Conservation (phyloP, 2,329 filamentous ascomycete genomes). For the Dactylellina parvicollis region DNA sequence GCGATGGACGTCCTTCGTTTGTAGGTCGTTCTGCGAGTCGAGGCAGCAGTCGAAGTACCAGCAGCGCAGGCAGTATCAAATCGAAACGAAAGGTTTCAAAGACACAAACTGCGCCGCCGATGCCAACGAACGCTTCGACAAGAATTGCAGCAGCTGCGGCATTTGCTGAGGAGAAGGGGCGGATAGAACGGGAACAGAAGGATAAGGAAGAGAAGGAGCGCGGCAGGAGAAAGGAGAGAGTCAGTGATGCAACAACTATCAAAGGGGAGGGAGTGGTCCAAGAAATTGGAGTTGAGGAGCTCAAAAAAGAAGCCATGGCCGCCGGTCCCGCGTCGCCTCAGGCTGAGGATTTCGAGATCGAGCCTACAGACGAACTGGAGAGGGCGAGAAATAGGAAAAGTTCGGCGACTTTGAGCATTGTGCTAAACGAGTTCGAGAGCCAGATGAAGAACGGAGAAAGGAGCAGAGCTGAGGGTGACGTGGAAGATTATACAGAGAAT, state of each 20-base stretch:
- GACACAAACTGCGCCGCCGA: slow-evolving; percentile 33
- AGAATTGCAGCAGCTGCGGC: slow-evolving; percentile 45
- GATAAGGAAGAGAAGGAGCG: slow-evolving; percentile 22
- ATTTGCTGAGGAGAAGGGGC: slow-evolving; percentile 47
- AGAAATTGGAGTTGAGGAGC: slow-evolving; percentile 39
- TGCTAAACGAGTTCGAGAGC: slow-evolving; percentile 46
- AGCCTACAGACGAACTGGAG: slow-evolving; percentile 24
- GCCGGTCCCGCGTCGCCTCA: slow-evolving; percentile 9
- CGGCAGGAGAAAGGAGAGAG: slow-evolving; percentile 50
- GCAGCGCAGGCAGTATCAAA: slow-evolving; percentile 34
- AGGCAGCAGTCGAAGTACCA: slow-evolving; percentile 42
- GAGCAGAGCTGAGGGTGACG: slow-evolving; percentile 16
- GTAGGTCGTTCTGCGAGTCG: slow-evolving; percentile 28
- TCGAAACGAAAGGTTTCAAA: slow-evolving; percentile 27
- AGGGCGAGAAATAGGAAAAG: slow-evolving; percentile 43
- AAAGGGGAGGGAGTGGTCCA: slow-evolving; percentile 40
- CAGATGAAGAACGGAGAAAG: slow-evolving; percentile 37
- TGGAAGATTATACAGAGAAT: slow-evolving; percentile 51
- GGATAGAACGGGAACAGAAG: slow-evolving; percentile 21
- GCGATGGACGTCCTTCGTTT: slow-evolving; percentile 25
- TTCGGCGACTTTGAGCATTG: slow-evolving; percentile 51
- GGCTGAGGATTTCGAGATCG: slow-evolving; percentile 19
- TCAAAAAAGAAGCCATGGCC: slow-evolving; percentile 29
- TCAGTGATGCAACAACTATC: slow-evolving; percentile 51
- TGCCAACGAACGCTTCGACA: slow-evolving; percentile 44